Conservation (phyloP, 1,284 basidiomycete genomes). For the Lignosus rhinocerotis region DNA sequence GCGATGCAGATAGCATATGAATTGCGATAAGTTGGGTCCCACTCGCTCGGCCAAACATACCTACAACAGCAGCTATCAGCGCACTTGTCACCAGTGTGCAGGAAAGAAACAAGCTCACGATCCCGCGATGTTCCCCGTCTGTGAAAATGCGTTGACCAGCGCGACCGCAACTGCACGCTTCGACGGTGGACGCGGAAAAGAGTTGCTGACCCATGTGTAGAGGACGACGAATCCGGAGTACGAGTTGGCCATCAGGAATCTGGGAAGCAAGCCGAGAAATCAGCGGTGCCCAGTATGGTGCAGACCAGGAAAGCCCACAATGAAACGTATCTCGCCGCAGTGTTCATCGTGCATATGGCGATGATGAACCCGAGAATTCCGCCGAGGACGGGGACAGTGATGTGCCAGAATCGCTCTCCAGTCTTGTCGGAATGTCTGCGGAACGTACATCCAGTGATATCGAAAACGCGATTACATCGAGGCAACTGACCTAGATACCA, state of each 20-base stretch:
- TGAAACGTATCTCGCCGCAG: slow-evolving; percentile 66
- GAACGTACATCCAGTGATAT: background rate
- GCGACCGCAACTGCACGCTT: slow-evolving; percentile 79
- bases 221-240: slow-evolving; percentile 72
- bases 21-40: slow-evolving; percentile 45
- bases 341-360: slow-evolving; percentile 71
- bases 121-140: slow-evolving; percentile 73
- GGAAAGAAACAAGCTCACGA: slow-evolving; percentile 39
- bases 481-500: slow-evolving; percentile 45
- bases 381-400: slow-evolving; percentile 50
- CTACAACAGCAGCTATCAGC: slow-evolving; percentile 10
- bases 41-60: slow-evolving; percentile 42
- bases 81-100: background rate
- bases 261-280: slow-evolving; percentile 25
- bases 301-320: slow-evolving; percentile 45
- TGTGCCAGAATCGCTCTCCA: slow-evolving; percentile 69
- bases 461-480: background rate
- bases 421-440: slow-evolving; percentile 69
- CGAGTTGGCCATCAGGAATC: slow-evolving; percentile 76
- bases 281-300: background rate
- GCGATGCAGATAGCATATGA: slow-evolving; percentile 53
- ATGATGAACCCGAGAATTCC: slow-evolving; percentile 77
- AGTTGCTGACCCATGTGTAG: slow-evolving; percentile 73
- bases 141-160: slow-evolving; percentile 69
- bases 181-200: slow-evolving; percentile 64